phyloP scores from a whole-genome alignment of 495 filamentous ascomycete genomes.

The Lepraria neglecta region DNA sequence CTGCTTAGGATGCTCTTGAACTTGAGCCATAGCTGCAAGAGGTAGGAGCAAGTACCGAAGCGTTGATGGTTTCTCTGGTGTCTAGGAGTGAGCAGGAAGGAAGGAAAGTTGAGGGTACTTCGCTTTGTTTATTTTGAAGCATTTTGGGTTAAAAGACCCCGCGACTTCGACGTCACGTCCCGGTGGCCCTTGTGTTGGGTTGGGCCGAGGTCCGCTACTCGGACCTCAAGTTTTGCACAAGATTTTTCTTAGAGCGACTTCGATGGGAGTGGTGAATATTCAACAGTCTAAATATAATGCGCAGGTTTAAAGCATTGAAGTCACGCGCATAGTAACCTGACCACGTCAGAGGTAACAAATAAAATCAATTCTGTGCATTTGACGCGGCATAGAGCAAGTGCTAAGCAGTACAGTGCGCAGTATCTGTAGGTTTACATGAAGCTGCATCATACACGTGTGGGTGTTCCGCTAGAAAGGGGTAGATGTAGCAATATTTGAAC shows the following conservation, averaged over 20 bases:
- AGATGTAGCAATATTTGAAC: constrained; percentile 11
- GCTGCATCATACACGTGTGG: constrained; percentile 11
- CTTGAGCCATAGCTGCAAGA: constrained; percentile 14
- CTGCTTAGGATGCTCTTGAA: constrained; percentile 21
- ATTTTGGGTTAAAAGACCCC: background rate
- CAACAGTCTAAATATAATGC: too few relatives aligned
- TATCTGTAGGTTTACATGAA: background rate
- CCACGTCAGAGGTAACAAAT: background rate
- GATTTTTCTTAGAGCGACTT: too few relatives aligned
- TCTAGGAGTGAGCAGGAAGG: background rate
- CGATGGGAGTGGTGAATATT: too few relatives aligned
- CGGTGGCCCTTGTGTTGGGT: too few relatives aligned
- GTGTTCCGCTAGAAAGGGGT: constrained; percentile 10
- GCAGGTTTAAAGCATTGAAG: too few relatives aligned
- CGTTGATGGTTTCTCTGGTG: background rate
- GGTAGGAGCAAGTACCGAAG: background rate
- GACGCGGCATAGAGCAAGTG: background rate
- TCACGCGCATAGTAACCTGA: background rate
- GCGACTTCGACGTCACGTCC: background rate
- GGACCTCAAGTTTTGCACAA: too few relatives aligned
- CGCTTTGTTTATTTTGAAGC: too few relatives aligned
- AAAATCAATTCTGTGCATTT: background rate
- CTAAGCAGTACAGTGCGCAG: constrained; percentile 1
- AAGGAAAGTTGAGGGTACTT: too few relatives aligned
- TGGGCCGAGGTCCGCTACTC: too few relatives aligned